Percentiles rank a stretch among this genome's conserved stretches.
phyloP scores from a whole-genome alignment of 2,329 filamentous ascomycete species.

The Calcarisporium arbuscula region DNA sequence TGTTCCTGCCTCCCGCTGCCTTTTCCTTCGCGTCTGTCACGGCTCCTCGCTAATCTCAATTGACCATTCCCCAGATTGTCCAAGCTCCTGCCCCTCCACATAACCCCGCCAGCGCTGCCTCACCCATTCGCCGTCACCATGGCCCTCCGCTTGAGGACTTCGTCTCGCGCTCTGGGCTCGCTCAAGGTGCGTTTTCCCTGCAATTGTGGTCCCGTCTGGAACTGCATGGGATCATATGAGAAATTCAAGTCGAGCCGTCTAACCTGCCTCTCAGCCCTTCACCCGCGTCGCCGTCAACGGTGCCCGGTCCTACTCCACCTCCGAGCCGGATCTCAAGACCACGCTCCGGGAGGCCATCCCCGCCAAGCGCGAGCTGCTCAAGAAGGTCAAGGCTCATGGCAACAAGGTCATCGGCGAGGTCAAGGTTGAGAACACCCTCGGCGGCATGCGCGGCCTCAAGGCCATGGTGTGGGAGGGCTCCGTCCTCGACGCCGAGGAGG shows the following conservation, averaged over 20 bases:
- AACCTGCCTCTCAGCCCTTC: constrained; percentile 20
- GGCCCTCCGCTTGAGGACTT: constrained; percentile 58
- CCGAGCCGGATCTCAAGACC: constrained; percentile 85
- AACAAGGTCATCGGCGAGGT: constrained; percentile 84
- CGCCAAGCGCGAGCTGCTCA: constrained; percentile 85
- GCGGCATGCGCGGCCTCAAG: constrained; percentile 95
- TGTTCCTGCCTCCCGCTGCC: too few relatives aligned
- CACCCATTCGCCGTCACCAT: constrained; percentile 32
- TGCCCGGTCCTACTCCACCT: constrained; percentile 60
- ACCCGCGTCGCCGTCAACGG: constrained; percentile 24
- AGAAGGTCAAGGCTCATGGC: constrained; percentile 83
- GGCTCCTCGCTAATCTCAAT: too few relatives aligned
- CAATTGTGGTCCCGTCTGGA: too few relatives aligned
- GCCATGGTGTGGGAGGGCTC: constrained; percentile 99
- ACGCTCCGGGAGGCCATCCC: constrained; percentile 80
- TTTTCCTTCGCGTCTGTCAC: too few relatives aligned
- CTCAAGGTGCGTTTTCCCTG: constrained; percentile 61
- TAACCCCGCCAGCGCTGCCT: constrained; percentile 11
- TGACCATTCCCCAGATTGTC: too few relatives aligned
- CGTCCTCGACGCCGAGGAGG: constrained; percentile 91
- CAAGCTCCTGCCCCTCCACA: too few relatives aligned
- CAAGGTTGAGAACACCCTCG: constrained; percentile 88
- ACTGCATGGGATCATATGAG: too few relatives aligned
- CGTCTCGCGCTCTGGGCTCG: constrained; percentile 56
- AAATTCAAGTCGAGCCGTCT: too few relatives aligned